A percentile compares a stretch with the other conserved stretches of the same genome.
phyloP scores from a whole-genome alignment of 2,329 filamentous ascomycete genomes.

The Stachybotrys elegans region DNA sequence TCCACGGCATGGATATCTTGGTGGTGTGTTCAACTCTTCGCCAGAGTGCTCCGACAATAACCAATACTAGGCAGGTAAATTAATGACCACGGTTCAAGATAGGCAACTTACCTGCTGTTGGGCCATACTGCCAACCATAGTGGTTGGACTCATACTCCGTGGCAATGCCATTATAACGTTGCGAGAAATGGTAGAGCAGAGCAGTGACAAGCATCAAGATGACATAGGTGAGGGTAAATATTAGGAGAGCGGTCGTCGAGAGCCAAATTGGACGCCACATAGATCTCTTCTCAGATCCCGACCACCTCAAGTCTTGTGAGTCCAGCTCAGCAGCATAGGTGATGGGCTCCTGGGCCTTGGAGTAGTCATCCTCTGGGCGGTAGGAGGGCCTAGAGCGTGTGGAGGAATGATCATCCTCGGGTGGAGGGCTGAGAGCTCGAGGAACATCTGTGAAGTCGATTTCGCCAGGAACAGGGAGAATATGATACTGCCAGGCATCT shows the following conservation, averaged over 20 bases:
- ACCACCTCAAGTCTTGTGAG: too few relatives aligned
- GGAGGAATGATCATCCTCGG: too few relatives aligned
- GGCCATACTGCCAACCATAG: constrained; percentile 1
- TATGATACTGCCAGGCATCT: neutral
- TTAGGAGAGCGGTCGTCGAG: constrained; percentile 11
- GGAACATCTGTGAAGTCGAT: neutral
- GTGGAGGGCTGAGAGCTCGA: neutral
- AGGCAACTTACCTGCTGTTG: neutral
- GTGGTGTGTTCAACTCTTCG: neutral
- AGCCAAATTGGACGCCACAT: constrained; percentile 17
- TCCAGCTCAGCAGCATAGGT: too few relatives aligned
- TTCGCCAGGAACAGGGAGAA: neutral
- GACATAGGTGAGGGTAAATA: constrained; percentile 13
- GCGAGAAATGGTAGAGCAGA: constrained; percentile 15
- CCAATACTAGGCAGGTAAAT: neutral
- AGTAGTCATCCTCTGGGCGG: too few relatives aligned
- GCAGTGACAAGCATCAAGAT: constrained; percentile 14
- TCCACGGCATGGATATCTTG: neutral
- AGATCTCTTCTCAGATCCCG: neutral
- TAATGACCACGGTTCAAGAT: neutral
- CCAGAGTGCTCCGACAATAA: neutral
- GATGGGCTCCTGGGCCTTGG: too few relatives aligned
- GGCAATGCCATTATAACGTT: constrained; percentile 13
- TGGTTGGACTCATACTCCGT: constrained; percentile 10
- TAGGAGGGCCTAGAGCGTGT: too few relatives aligned